Conservation (phyloP, 257 asterid species). For the Fraxinus quadrangulata region DNA sequence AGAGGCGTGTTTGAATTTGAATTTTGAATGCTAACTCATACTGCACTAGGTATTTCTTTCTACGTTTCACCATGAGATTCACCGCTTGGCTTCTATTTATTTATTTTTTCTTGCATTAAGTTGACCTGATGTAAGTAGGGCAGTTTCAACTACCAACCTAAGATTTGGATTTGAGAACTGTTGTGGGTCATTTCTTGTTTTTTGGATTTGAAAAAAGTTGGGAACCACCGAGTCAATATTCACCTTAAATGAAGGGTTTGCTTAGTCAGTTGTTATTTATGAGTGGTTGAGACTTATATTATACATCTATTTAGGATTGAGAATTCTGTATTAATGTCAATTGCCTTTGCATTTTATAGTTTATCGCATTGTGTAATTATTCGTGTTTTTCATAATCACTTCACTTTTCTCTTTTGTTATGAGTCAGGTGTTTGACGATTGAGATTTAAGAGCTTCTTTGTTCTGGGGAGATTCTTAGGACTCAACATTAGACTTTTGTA, state of each 20-base stretch:
- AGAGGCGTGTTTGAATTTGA: slow-evolving; percentile 5
- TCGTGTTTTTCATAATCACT: background rate
- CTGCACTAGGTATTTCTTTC: slow-evolving; percentile 2
- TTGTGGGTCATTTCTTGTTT: background rate
- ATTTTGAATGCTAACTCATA: background rate
- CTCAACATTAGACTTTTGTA: background rate
- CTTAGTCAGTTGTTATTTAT: background rate
- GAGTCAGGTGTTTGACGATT: slow-evolving; percentile 24
- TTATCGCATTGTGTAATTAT: background rate
- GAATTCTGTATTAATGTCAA: background rate
- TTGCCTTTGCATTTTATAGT: slow-evolving; percentile 2
- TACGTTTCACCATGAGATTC: slow-evolving; percentile 1
- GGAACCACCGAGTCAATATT: background rate
- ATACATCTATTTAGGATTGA: background rate
- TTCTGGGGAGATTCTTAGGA: slow-evolving; percentile 20
- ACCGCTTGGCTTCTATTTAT: background rate
- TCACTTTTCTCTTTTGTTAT: background rate
- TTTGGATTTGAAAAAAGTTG: slow-evolving; percentile 13
- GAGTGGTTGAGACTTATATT: background rate
- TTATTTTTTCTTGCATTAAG: background rate
- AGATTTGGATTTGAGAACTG: too few species aligned
- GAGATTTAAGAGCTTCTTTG: slow-evolving; percentile 12
- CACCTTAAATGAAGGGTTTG: background rate
- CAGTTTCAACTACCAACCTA: background rate
- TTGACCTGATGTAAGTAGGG: background rate